Evolutionary conservation across 306 rosid genomes (phyloP), one percentile per base, ranked within the genome.

Genomic region (Fragaria nilgerrensis): DNA sequence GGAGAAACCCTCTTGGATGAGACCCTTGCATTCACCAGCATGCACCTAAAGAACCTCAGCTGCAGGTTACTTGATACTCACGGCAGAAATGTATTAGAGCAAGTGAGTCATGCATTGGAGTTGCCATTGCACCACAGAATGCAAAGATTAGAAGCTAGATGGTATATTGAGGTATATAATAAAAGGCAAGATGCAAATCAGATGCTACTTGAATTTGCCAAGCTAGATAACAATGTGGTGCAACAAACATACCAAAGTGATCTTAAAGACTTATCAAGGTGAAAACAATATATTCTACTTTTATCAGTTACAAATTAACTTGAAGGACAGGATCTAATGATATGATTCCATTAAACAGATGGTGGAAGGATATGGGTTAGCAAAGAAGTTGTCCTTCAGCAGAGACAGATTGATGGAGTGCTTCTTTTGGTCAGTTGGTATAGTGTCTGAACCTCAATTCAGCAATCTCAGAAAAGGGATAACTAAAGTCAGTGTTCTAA

Each of bases 301-400:
- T 32, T 32, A 32, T 32, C 34, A 32, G 34, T 32, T 32, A 32
- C 34, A 32, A 32, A 32, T 32, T 32, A 32, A 32, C 34, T 32
- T 32, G 34, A 32, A 32, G 34, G 34, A 32, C 34, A 32, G 34
- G 34, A 32, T 32, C 34, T 32, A 32, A 32, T 32, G 34, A 32
- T 32, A 32, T 2, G 32, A 29, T 52, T 49, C 22, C 22, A 22
- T 61, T 5, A 11, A 53, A 45, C 45, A 87, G 96, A 76, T 91
- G 93, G 96, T 87, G 94, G 92, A 80, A 50, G 37, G 76, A 47
- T 2, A 53, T 80, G 82, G 88, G 22, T 74, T 91, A n/a, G 78
- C 88, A 12, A 7, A 85, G 27, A 85, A 77, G 65, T 82, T 87
- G 62, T 84, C 80, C 76, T 91, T 87, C 77, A 73, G 80, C 5